Evolutionary conservation across 2,329 filamentous ascomycete genomes (phyloP), one percentile per base, ranked within the genome.

Genomic region (Fusarium sacchari): DNA sequence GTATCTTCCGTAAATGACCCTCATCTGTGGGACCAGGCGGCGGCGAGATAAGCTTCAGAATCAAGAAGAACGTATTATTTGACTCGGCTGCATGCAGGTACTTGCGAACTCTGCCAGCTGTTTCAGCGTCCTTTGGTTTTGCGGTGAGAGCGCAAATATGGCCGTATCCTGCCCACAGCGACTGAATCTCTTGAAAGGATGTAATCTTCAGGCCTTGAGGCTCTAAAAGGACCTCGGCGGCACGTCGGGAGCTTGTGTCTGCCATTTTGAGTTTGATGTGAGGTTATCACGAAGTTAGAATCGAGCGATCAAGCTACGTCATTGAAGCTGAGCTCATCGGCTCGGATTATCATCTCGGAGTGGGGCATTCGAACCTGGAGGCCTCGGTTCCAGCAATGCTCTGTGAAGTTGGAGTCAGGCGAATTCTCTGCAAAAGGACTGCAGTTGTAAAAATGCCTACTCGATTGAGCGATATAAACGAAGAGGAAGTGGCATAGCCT

Each of bases 1-100:
- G 79, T 66, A 93, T 86, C 76, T 93, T 93, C 12, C 91, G 86
- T 1, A 89, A 74, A 71, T 93, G 90, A 1, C 90, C 89, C 75
- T 92, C 90, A 42, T 91, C 87, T 7, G 81, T 74, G 1, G 60
- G 50, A 0, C 59, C 69, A 36, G 66, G 60, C 43, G 79, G 75
- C 1, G 89, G 89, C 0, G 86, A 86, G 43, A 92, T 89, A 60
- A 90, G 83, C 76, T 92, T 92, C 12, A 92, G 79, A 17, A 92
- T 85, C 40, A 90, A 81, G 3, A 79, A 81, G 22, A 83, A 81
- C 2, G 78, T 79, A 20, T 70, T 66, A 40, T 67, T 70, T 14
- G 50, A 42, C 14, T 46, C 63, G 10, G 66, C 46, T 7, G 53
- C 50, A 9, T 66, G 67, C 4, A 71, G 44, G 1, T 55, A 61